These are phyloP conservation scores for Talaromyces sp. DNA, from an alignment of 2,329 filamentous ascomycete species.

Conservation along the genomic window DNA sequence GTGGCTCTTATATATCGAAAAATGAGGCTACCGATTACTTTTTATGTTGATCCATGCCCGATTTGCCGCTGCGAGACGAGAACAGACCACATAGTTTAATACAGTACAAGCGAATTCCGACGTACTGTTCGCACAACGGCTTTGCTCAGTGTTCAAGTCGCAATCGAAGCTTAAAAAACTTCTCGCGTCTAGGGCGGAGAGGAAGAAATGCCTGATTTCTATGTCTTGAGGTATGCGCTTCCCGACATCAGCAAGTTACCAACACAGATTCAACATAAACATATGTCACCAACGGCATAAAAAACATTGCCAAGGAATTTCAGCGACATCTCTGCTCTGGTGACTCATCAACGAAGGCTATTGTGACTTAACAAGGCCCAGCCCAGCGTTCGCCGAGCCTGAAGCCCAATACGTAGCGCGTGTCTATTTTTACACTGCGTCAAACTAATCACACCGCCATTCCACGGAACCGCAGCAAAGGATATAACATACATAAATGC, in stretches of 20 bases:
- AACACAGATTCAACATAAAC: not conserved
- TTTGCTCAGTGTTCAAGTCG: too few relatives aligned
- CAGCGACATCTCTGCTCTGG: not conserved
- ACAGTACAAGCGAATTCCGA: too few relatives aligned
- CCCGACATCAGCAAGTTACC: not conserved
- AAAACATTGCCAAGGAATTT: not conserved
- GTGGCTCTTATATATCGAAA: not conserved
- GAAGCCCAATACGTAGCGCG: not conserved
- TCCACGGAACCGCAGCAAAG: not conserved
- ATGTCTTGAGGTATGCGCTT: not conserved
- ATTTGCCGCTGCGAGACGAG: not conserved
- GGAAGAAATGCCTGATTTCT: not conserved
- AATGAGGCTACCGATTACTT: not conserved
- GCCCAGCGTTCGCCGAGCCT: too few relatives aligned
- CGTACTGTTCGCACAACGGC: too few relatives aligned
- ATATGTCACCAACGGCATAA: not conserved
- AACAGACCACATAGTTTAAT: not conserved
- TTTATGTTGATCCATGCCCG: not conserved
- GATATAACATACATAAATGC: too few relatives aligned
- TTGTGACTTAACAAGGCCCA: not conserved
- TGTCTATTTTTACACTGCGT: not conserved
- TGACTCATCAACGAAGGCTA: not conserved
- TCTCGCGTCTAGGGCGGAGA: not conserved
- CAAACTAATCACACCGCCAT: not conserved
- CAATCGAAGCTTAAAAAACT: not conserved